These are phyloP conservation scores for Cinnamomum micranthum DNA, from an alignment of 164 flowering plant genomes.

Conservation along the genomic window DNA sequence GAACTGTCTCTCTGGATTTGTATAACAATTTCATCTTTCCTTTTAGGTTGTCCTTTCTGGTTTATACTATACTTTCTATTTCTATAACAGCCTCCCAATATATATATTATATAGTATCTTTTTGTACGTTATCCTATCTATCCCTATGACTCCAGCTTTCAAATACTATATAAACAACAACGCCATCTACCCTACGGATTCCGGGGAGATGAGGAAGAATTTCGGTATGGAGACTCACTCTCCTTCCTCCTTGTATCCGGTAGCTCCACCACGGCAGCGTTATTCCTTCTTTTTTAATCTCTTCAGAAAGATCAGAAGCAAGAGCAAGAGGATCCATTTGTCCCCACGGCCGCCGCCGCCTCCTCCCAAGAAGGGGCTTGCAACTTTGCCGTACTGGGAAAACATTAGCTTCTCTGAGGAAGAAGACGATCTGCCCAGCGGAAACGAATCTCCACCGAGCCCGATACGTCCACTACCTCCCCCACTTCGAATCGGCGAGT, in stretches of 20 bases:
- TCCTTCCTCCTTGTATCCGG: slow-evolving; percentile 1
- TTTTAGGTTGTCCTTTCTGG: too few species aligned
- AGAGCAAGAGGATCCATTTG: slow-evolving; percentile 28
- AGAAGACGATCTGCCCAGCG: slow-evolving; percentile 26
- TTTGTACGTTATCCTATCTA: too few species aligned
- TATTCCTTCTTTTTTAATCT: slow-evolving; percentile 25
- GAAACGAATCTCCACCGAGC: slow-evolving; percentile 43
- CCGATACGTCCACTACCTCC: slow-evolving; percentile 70
- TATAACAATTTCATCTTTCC: too few species aligned
- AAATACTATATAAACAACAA: too few species aligned
- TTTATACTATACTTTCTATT: too few species aligned
- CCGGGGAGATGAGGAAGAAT: too few species aligned
- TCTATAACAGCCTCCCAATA: too few species aligned
- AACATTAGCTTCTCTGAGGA: slow-evolving; percentile 19
- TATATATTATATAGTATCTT: too few species aligned
- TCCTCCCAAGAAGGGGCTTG: slow-evolving; percentile 13
- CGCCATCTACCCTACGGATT: too few species aligned
- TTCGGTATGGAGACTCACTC: background rate
- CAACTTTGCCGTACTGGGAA: slow-evolving; percentile 24
- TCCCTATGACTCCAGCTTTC: too few species aligned
- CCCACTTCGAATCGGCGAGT: slow-evolving; percentile 58
- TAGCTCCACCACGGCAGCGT: slow-evolving; percentile 24
- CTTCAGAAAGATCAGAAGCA: slow-evolving; percentile 30
- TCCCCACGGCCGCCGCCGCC: slow-evolving; percentile 42
- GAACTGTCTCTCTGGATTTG: too few species aligned